Conservation (phyloP, 2,329 filamentous ascomycete genomes). For the Venturia carpophila region DNA sequence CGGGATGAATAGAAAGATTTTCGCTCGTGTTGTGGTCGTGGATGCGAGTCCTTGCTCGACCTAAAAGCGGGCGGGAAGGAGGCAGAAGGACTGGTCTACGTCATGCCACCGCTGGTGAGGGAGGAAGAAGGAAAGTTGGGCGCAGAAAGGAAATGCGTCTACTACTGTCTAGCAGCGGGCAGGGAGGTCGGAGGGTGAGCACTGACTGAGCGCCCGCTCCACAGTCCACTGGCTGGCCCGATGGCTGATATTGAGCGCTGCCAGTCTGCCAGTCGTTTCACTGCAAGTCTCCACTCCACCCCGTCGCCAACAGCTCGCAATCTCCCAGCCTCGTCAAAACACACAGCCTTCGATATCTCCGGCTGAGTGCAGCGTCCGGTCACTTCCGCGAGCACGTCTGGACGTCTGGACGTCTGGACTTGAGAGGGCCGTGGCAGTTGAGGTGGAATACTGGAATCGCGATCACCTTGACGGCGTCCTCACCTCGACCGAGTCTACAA, state of each 20-base stretch:
- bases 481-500: neutral
- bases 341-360: neutral
- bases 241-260: neutral
- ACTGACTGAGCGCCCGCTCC: too few relatives aligned
- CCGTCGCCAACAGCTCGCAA: neutral
- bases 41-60: neutral
- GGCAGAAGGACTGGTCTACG: neutral
- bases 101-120: slow-evolving; percentile 4
- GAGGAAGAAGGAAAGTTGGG: slow-evolving; percentile 13
- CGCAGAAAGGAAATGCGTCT: neutral
- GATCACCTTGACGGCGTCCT: neutral
- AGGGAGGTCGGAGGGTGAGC: neutral
- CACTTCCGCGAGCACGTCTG: neutral
- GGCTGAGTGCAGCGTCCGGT: neutral
- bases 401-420: too few relatives aligned
- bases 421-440: too few relatives aligned
- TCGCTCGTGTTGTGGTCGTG: slow-evolving; percentile 7
- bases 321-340: slow-evolving; percentile 1
- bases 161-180: neutral
- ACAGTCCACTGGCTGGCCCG: neutral
- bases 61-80: slow-evolving; percentile 10
- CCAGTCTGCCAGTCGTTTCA: slow-evolving; percentile 4
- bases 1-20: slow-evolving; percentile 9
- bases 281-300: neutral
- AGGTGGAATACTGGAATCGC: neutral